phyloP scores from a whole-genome alignment of 2,329 filamentous ascomycete genomes.

The Cadophora gregata region DNA sequence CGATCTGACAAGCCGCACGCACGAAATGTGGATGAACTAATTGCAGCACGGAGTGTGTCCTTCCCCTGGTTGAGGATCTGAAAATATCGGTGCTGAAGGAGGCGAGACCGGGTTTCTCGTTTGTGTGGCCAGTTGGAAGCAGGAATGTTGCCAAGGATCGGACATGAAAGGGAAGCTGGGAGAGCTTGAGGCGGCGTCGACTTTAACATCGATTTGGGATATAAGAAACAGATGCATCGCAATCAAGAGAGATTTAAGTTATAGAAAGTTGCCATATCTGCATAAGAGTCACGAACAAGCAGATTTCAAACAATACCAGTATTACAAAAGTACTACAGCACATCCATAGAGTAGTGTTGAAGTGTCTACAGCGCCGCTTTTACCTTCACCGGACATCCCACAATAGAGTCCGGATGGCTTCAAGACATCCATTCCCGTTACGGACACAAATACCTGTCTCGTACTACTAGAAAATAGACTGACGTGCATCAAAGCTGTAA shows the following conservation, averaged over 20 bases:
- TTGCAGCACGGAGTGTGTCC: not conserved
- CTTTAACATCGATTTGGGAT: not conserved
- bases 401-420: not conserved
- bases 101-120: conserved; percentile 9
- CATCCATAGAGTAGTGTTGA: no score
- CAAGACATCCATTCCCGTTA: not conserved
- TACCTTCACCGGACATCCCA: conserved; percentile 2
- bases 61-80: not conserved
- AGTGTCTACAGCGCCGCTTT: conserved; percentile 6
- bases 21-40: not conserved
- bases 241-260: not conserved
- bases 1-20: conserved; percentile 1
- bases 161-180: not conserved
- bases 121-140: not conserved
- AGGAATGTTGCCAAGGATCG: not conserved
- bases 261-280: not conserved
- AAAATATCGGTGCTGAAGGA: not conserved
- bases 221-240: not conserved
- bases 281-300: not conserved
- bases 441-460: not conserved
- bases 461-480: not conserved
- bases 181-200: not conserved
- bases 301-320: not conserved
- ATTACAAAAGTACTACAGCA: not conserved
- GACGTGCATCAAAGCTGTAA: conserved; percentile 8